Conservation (phyloP, 306 rosid genomes). For the Quercus bicolor region DNA sequence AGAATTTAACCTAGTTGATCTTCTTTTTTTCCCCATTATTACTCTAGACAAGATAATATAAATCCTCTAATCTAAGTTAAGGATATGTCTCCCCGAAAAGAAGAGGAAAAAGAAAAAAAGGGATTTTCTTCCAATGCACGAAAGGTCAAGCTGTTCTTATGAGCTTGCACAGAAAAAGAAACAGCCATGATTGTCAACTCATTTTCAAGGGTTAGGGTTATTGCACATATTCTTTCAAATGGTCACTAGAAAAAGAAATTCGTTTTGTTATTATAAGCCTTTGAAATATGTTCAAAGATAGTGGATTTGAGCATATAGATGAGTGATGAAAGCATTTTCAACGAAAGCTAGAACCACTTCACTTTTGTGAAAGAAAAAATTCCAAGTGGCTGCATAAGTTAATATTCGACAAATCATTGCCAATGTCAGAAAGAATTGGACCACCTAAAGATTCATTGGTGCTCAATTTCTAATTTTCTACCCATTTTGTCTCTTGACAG, state of each 20-base stretch:
- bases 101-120: background rate
- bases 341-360: background rate
- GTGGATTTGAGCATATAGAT: constrained; percentile 25
- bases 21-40: too few species aligned
- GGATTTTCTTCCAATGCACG: background rate
- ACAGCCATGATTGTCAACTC: constrained; percentile 23
- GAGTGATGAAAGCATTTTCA: constrained; percentile 14
- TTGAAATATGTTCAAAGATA: constrained; percentile 10
- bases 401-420: constrained; percentile 3
- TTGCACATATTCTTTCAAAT: constrained; percentile 11
- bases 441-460: constrained; percentile 9
- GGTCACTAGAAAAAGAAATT: background rate
- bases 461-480: background rate
- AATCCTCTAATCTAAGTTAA: constrained; percentile 4
- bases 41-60: background rate
- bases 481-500: background rate
- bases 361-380: constrained; percentile 2
- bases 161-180: background rate
- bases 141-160: constrained; percentile 22
- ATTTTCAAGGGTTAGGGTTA: constrained; percentile 13
- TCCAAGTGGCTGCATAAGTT: background rate
- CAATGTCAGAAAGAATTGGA: background rate
- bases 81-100: constrained; percentile 1
- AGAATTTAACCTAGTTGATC: too few species aligned
- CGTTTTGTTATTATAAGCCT: constrained; percentile 1